Base-by-base conservation (phyloP, 805 yeast genomes). In the Vanderwaltozyma verrucispora region DNA sequence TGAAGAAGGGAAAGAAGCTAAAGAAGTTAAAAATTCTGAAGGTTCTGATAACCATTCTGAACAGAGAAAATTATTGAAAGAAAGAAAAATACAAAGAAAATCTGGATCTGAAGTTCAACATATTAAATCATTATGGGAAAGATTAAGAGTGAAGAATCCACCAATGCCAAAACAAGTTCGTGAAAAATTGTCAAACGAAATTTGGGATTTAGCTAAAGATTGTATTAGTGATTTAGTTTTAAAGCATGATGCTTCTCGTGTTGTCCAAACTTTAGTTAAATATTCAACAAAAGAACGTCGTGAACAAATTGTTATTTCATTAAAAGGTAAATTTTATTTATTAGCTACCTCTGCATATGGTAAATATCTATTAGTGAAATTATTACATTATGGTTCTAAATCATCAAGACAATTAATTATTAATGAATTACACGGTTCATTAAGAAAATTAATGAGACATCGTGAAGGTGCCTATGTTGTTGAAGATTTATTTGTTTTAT, bases 391-490 rank as follows among this genome's bases (percentile, higher is more conserved):
- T 61, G 98, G 98, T 6, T 74, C 89, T 6, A 85, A 79, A 54
- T 78, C 79, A 23, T 76, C 88, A 1, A 73, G 95, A 51, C 80
- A 76, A 37, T 49, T 75, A 27, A 80, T 89, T 39, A 70, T 88
- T 39, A 72, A 80, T 53, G 96, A 87, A 64, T 70, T 89, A 47
- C 95, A 87, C 54, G 98, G 98, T 35, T 79, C 80, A 50, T 74
- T 85, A 53, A 73, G 96, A 59, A 89, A 86, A 63, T 68, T 89
- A 41, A 86, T 89, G 92, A 78, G 94, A 68, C 96, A 89, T 64
- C 80, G 83, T 65, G 97, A 89, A 69, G 98, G 96, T 63, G 97
- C 97, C 12, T 87, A 89, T 53, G 97, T 89, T 28, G 87, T 88
- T 47, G 97, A 89, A 63, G 98, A 89, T 68, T 69, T 85, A 53